Evolutionary conservation across 164 flowering plant species (phyloP).

Genomic region (Umbilicus rupestris): DNA sequence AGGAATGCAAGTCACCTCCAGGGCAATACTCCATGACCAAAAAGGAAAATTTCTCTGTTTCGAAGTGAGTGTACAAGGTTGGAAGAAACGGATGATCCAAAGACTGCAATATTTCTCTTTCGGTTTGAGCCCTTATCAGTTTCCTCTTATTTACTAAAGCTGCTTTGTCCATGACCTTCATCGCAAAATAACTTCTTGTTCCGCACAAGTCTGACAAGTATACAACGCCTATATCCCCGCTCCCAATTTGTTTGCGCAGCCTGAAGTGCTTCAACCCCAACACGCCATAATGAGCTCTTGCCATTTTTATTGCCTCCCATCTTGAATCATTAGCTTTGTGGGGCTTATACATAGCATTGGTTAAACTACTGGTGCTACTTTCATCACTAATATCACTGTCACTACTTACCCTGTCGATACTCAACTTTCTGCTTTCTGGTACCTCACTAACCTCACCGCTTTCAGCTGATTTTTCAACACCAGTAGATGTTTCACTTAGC

Average conservation of each 20-base stretch:
- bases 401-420: not conserved
- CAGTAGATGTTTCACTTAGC: not conserved
- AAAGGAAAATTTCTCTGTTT: not conserved
- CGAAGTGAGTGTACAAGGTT: slow-evolving; percentile 7
- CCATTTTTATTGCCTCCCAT: slow-evolving; percentile 8
- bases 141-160: not conserved
- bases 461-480: slow-evolving; percentile 3
- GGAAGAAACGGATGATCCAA: slow-evolving; percentile 10
- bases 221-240: slow-evolving; percentile 7
- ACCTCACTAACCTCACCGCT: not conserved
- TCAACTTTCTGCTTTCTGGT: slow-evolving; percentile 2
- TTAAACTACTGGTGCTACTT: not conserved
- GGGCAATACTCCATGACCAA: slow-evolving; percentile 10
- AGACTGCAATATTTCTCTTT: slow-evolving; percentile 7
- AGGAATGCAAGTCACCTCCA: slow-evolving; percentile 6
- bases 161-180: slow-evolving; percentile 8
- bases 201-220: slow-evolving; percentile 6
- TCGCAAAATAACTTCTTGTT: slow-evolving; percentile 7
- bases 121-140: slow-evolving; percentile 5
- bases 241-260: slow-evolving; percentile 2
- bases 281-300: not conserved
- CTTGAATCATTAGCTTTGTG: slow-evolving; percentile 10
- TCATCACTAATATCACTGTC: slow-evolving; percentile 4
- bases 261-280: slow-evolving; percentile 8
- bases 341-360: slow-evolving; percentile 7